These are phyloP conservation scores for Pseudonectria buxi DNA, from an alignment of 2,329 filamentous ascomycete genomes.

Conservation along the genomic window DNA sequence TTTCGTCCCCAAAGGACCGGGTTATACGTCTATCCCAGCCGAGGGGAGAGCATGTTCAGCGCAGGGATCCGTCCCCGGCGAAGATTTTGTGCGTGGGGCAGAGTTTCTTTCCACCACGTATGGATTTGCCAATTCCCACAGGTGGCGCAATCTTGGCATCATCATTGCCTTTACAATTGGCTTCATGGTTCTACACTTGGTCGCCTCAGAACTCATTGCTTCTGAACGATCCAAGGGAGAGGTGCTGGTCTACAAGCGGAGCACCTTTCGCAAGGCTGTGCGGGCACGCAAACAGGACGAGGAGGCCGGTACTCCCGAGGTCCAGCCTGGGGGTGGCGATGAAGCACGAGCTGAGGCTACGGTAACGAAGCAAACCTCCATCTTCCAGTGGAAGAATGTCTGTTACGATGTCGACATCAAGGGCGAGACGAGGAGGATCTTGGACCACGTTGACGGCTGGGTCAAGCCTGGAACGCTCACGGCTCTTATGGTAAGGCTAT, in stretches of 20 bases:
- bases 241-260: slow-evolving; percentile 6
- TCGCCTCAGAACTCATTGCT: slow-evolving; percentile 3
- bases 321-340: slow-evolving; percentile 6
- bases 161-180: slow-evolving; percentile 50
- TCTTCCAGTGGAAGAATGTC: slow-evolving; percentile 67
- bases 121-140: slow-evolving; percentile 7
- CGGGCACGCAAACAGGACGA: too few species aligned
- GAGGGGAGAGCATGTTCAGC: slow-evolving; percentile 3
- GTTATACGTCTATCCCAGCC: slow-evolving; percentile 1
- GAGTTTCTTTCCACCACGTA: slow-evolving; percentile 2
- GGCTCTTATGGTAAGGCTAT: slow-evolving; percentile 49
- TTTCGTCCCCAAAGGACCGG: slow-evolving; percentile 4
- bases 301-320: too few species aligned
- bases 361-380: slow-evolving; percentile 20
- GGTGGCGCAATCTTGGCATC: slow-evolving; percentile 59
- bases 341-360: slow-evolving; percentile 3
- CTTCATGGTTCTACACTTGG: slow-evolving; percentile 27
- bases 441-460: slow-evolving; percentile 67
- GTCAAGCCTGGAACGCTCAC: slow-evolving; percentile 69
- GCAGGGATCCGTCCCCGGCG: slow-evolving; percentile 4
- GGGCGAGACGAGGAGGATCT: slow-evolving; percentile 58
- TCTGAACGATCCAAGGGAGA: slow-evolving; percentile 7
- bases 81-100: slow-evolving; percentile 5
- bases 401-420: slow-evolving; percentile 68
- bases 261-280: not conserved